A percentile compares a stretch with the other conserved stretches of the same genome.
Evolutionary conservation across 2,329 filamentous ascomycete genomes (phyloP).

Genomic region (Fusarium concolor): DNA sequence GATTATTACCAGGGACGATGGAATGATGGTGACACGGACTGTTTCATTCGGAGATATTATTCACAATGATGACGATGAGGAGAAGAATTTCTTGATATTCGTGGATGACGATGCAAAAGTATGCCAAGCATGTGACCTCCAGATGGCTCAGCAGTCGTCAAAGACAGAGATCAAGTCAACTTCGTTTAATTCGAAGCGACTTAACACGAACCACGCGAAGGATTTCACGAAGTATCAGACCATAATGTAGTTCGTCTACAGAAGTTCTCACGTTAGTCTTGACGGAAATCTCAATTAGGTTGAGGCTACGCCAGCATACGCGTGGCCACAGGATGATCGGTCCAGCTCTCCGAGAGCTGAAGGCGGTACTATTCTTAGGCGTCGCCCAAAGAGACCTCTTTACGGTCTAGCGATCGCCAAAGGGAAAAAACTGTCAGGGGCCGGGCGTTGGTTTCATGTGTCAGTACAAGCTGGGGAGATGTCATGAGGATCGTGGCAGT

Average conservation of each 20-base stretch:
- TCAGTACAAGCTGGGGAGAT: slow-evolving; percentile 11
- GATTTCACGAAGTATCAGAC: slow-evolving; percentile 11
- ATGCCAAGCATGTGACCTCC: neutral
- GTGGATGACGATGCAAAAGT: neutral
- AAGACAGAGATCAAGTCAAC: neutral
- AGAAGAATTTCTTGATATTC: neutral
- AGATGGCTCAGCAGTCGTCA: neutral
- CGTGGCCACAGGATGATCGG: slow-evolving; percentile 33
- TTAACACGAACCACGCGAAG: neutral
- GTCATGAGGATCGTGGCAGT: slow-evolving; percentile 38
- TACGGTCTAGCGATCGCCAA: slow-evolving; percentile 39
- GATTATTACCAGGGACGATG: neutral
- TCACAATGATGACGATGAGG: neutral
- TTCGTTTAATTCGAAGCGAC: slow-evolving; percentile 3
- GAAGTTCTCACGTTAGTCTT: slow-evolving; percentile 15
- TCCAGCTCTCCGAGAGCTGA: slow-evolving; percentile 11
- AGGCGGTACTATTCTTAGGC: slow-evolving; percentile 24
- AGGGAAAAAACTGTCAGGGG: slow-evolving; percentile 15
- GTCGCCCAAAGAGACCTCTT: slow-evolving; percentile 29
- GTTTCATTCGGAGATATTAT: neutral
- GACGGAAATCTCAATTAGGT: slow-evolving; percentile 3
- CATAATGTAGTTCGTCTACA: slow-evolving; percentile 2
- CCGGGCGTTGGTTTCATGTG: slow-evolving; percentile 24
- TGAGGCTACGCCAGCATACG: slow-evolving; percentile 42
- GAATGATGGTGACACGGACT: neutral